Evolutionary conservation across 2,329 filamentous ascomycete genomes (phyloP).

Genomic region (Orbilia javanica): DNA sequence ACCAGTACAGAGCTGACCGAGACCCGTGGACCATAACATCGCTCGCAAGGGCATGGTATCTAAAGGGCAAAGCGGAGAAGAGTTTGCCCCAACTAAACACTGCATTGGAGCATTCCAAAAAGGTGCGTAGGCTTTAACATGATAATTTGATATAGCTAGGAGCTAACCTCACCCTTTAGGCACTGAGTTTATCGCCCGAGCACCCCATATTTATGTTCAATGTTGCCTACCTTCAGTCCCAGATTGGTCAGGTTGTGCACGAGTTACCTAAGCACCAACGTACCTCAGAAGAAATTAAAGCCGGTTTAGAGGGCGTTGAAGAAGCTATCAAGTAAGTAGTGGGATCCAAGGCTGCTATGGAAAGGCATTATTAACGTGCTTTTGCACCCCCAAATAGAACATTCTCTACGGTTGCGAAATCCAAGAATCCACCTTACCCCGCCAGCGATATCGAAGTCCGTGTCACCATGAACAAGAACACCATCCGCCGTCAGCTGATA

Average conservation of each 20-base stretch:
- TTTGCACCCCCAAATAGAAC: conserved; percentile 63
- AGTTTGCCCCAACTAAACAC: conserved; percentile 72
- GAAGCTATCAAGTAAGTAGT: conserved; percentile 77
- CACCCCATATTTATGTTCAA: conserved; percentile 97
- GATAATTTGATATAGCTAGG: not conserved
- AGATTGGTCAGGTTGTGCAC: conserved; percentile 86
- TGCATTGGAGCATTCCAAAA: conserved; percentile 74
- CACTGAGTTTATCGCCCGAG: conserved; percentile 81
- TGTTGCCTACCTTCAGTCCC: conserved; percentile 95
- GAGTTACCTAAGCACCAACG: conserved; percentile 80
- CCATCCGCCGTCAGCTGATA: conserved; percentile 90
- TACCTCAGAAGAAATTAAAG: conserved; percentile 82
- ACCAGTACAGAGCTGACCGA: conserved; percentile 78
- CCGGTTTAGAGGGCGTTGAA: conserved; percentile 83
- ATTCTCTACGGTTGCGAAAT: conserved; percentile 72
- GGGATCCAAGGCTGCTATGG: not conserved
- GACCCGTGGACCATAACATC: conserved; percentile 86
- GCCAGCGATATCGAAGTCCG: conserved; percentile 91
- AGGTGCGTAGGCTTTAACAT: conserved; percentile 67
- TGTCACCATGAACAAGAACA: conserved; percentile 96
- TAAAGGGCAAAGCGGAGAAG: conserved; percentile 77
- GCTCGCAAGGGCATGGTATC: conserved; percentile 86
- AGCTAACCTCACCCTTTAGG: conserved; percentile 67
- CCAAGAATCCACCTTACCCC: conserved; percentile 83
- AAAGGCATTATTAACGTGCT: not conserved